Percentiles rank a stretch among this genome's conserved stretches.
phyloP scores from a whole-genome alignment of 176 grass and related monocot genomes.

The Oryza meridionalis region DNA sequence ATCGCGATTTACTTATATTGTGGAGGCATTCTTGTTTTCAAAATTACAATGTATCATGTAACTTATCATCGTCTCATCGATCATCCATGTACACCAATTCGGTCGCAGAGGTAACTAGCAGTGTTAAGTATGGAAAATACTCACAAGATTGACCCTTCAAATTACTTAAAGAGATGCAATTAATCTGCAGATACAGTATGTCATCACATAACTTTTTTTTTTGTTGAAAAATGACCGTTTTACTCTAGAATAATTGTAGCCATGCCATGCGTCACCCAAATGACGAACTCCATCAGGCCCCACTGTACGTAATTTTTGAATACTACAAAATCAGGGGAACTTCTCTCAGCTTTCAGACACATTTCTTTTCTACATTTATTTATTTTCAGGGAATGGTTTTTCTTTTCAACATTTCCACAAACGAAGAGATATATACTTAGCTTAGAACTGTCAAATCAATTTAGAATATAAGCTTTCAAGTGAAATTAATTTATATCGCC shows the following conservation, averaged over 20 bases:
- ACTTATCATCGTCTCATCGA: neutral
- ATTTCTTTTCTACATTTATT: neutral
- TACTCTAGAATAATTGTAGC: no score
- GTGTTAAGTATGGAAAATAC: no score
- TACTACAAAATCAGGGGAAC: neutral
- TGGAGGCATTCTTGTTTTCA: neutral
- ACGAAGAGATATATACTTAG: neutral
- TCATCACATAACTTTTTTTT: neutral
- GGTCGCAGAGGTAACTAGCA: no score
- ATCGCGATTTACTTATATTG: neutral
- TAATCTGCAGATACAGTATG: neutral
- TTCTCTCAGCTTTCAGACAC: neutral
- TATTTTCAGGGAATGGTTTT: no score
- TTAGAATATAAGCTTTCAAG: neutral
- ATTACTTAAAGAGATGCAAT: neutral
- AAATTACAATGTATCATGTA: neutral
- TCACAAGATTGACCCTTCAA: neutral
- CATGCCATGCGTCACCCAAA: no score
- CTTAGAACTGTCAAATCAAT: conserved; percentile 18
- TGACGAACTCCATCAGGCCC: no score
- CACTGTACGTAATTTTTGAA: no score
- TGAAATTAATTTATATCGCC: neutral
- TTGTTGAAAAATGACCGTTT: neutral
- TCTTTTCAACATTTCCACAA: neutral
- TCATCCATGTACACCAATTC: neutral